Evolutionary conservation across 768 basidiomycete species (phyloP).

Genomic region (Russula virescens): DNA sequence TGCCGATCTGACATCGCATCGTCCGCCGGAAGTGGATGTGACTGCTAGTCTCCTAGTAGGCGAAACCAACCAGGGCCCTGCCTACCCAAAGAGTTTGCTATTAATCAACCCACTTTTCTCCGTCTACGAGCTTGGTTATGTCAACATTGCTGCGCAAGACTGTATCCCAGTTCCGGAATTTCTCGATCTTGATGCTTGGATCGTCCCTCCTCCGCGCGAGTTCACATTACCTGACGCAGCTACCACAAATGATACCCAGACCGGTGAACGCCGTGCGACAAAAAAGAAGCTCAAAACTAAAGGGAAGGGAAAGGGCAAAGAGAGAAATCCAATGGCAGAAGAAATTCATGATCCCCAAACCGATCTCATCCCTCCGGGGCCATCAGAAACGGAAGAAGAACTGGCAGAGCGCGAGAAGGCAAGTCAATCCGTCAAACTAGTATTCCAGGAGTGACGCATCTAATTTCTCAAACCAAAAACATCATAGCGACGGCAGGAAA

Average conservation of each 20-base stretch:
- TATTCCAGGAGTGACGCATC: background rate
- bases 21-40: conserved; percentile 39
- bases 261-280: conserved; percentile 26
- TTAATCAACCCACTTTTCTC: conserved; percentile 78
- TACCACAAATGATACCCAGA: conserved; percentile 35
- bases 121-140: conserved; percentile 77
- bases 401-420: conserved; percentile 59
- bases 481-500: conserved; percentile 64
- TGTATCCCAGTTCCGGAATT: conserved; percentile 79
- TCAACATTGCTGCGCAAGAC: conserved; percentile 73
- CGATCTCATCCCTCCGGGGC: conserved; percentile 28
- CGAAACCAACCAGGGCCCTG: conserved; percentile 35
- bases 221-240: conserved; percentile 31
- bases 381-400: conserved; percentile 45
- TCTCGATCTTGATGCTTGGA: conserved; percentile 80
- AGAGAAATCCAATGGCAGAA: conserved; percentile 35
- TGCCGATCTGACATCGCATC: conserved; percentile 59
- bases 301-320: conserved; percentile 39
- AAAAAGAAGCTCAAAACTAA: conserved; percentile 37
- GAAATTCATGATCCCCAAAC: conserved; percentile 27
- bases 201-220: conserved; percentile 55
- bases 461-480: too few relatives aligned
- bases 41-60: conserved; percentile 35
- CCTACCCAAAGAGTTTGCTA: conserved; percentile 85
- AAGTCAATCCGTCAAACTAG: conserved; percentile 25